Conservation (phyloP, 2,329 filamentous ascomycete genomes). For the Paecilomyces sp. region DNA sequence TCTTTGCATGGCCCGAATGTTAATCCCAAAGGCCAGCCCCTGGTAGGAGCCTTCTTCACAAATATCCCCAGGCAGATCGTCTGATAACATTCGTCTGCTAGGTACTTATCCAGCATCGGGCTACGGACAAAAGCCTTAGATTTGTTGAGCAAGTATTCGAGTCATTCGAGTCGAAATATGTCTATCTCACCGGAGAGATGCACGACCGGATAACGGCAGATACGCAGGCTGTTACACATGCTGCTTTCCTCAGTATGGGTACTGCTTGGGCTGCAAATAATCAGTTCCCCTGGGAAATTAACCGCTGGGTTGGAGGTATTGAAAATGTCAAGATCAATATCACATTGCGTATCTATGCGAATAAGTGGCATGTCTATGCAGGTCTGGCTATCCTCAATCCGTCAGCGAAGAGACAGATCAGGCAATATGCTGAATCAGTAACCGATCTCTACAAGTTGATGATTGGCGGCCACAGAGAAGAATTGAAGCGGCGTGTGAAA, state of each 20-base stretch:
- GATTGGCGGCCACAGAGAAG: constrained; percentile 73
- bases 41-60: constrained; percentile 51
- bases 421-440: constrained; percentile 85
- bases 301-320: constrained; percentile 93
- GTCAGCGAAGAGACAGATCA: constrained; percentile 82
- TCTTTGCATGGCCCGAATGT: constrained; percentile 91
- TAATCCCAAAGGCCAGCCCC: constrained; percentile 78
- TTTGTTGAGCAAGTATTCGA: constrained; percentile 76
- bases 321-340: constrained; percentile 99
- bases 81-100: constrained; percentile 20
- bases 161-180: constrained; percentile 77
- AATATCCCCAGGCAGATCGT: constrained; percentile 4
- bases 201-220: constrained; percentile 98
- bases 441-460: constrained; percentile 96
- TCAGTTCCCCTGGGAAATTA: constrained; percentile 94
- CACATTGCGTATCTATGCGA: constrained; percentile 91
- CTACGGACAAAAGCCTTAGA: constrained; percentile 64
- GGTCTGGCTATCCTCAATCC: constrained; percentile 96
- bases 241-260: constrained; percentile 94
- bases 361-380: constrained; percentile 99
- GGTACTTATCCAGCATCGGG: constrained; percentile 86
- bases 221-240: constrained; percentile 96
- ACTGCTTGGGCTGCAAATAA: constrained; percentile 93
- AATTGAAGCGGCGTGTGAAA: constrained; percentile 68
- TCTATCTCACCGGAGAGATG: constrained; percentile 76